These are phyloP conservation scores for Stramenopiles sp. DNA, from an alignment of 352 stramenopile genomes.

Conservation along the genomic window DNA sequence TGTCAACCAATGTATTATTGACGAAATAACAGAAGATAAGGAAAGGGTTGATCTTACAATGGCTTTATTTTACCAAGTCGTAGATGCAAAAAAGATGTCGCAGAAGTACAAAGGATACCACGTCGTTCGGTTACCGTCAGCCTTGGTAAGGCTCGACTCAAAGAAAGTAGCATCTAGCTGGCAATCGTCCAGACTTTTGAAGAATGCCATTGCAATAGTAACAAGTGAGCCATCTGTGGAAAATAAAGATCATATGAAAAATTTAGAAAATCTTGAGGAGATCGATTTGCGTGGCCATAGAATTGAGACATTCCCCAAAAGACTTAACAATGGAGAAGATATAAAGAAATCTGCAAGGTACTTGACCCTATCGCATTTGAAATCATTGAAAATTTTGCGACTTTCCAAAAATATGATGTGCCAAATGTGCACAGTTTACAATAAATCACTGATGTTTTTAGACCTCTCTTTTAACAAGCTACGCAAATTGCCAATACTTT, in stretches of 20 bases:
- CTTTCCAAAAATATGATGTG: not conserved
- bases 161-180: not conserved
- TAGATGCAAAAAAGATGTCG: not conserved
- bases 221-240: not conserved
- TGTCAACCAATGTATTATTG: not conserved
- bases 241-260: not conserved
- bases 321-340: not conserved
- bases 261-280: not conserved
- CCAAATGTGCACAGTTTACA: not conserved
- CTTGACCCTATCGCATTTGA: not conserved
- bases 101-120: not conserved
- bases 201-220: not conserved
- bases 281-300: not conserved
- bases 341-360: not conserved
- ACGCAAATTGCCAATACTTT: not conserved
- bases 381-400: not conserved
- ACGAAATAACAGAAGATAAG: not conserved
- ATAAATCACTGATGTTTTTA: not conserved
- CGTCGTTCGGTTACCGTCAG: not conserved
- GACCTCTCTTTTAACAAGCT: not conserved
- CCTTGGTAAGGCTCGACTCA: not conserved
- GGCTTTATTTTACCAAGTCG: not conserved
- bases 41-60: not conserved
- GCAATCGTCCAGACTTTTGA: not conserved
- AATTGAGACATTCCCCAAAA: not conserved